Evolutionary conservation across 2,329 filamentous ascomycete genomes (phyloP).

Genomic region (Chrysosporium keratinophilum): DNA sequence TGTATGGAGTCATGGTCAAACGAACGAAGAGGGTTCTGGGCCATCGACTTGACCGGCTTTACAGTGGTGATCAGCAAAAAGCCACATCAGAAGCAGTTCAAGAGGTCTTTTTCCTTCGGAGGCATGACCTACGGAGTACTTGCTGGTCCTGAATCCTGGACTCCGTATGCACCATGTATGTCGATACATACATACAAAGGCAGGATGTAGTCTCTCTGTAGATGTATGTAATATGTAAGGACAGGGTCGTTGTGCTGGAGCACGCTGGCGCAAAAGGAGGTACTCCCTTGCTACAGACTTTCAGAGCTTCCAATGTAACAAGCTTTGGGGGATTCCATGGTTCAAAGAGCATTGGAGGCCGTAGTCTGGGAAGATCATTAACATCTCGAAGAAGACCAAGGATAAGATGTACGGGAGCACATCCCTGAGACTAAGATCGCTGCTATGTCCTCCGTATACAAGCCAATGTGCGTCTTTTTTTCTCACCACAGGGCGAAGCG

Average conservation of each 20-base stretch:
- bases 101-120: background rate
- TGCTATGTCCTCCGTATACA: background rate
- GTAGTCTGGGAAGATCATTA: slow-evolving; percentile 10
- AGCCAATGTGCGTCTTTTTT: background rate
- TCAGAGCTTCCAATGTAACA: background rate
- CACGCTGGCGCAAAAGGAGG: too few relatives aligned
- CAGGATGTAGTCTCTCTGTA: too few relatives aligned
- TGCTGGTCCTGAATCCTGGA: too few relatives aligned
- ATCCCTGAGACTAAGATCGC: slow-evolving; percentile 3
- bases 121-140: background rate
- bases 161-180: too few relatives aligned
- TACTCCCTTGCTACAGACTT: background rate
- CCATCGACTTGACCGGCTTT: slow-evolving; percentile 3
- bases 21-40: slow-evolving; percentile 3
- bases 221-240: too few relatives aligned
- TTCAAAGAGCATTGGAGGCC: slow-evolving; percentile 6
- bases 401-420: background rate
- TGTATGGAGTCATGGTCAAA: slow-evolving; percentile 5
- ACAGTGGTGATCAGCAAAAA: slow-evolving; percentile 10
- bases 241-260: too few relatives aligned
- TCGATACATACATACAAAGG: too few relatives aligned
- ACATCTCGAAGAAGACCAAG: slow-evolving; percentile 6
- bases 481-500: too few relatives aligned
- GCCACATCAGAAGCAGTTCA: slow-evolving; percentile 6
- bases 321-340: slow-evolving; percentile 7